Evolutionary conservation across 805 yeast genomes (phyloP).

Genomic region (Pichia gijzeniarum): DNA sequence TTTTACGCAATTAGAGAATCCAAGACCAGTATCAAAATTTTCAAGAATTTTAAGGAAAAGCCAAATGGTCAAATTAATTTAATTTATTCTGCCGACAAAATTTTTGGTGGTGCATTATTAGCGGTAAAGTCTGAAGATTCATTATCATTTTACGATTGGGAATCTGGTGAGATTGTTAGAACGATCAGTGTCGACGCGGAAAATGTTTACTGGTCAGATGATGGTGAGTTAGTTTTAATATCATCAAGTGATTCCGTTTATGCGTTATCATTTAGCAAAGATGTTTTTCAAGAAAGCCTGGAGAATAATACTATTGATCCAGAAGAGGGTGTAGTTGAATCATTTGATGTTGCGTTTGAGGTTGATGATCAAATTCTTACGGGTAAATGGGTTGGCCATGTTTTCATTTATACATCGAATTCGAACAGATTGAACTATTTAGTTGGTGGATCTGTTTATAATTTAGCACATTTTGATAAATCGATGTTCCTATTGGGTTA

Average conservation of each 20-base stretch:
- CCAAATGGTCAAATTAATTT: slow-evolving; percentile 57
- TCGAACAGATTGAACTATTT: slow-evolving; percentile 87
- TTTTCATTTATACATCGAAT: slow-evolving; percentile 82
- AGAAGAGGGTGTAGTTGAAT: slow-evolving; percentile 84
- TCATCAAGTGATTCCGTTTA: slow-evolving; percentile 67
- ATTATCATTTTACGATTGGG: slow-evolving; percentile 92
- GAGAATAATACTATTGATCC: slow-evolving; percentile 52
- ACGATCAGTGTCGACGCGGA: slow-evolving; percentile 82
- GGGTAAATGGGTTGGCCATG: slow-evolving; percentile 97
- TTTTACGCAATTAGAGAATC: slow-evolving; percentile 78
- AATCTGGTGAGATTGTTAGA: slow-evolving; percentile 72
- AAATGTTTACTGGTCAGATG: slow-evolving; percentile 87
- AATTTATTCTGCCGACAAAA: slow-evolving; percentile 66
- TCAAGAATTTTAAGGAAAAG: slow-evolving; percentile 80
- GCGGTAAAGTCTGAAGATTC: slow-evolving; percentile 82
- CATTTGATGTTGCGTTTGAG: slow-evolving; percentile 81
- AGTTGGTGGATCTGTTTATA: slow-evolving; percentile 90
- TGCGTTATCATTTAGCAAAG: slow-evolving; percentile 68
- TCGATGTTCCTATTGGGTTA: slow-evolving; percentile 84
- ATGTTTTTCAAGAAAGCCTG: slow-evolving; percentile 55
- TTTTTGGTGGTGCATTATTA: slow-evolving; percentile 83
- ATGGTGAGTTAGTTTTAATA: slow-evolving; percentile 82
- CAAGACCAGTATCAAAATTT: slow-evolving; percentile 57
- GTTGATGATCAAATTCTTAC: slow-evolving; percentile 75
- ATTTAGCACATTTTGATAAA: slow-evolving; percentile 88